A percentile compares a stretch with the other conserved stretches of the same genome.
Conservation (phyloP, 257 asterid genomes). For the Ballota nigra region DNA sequence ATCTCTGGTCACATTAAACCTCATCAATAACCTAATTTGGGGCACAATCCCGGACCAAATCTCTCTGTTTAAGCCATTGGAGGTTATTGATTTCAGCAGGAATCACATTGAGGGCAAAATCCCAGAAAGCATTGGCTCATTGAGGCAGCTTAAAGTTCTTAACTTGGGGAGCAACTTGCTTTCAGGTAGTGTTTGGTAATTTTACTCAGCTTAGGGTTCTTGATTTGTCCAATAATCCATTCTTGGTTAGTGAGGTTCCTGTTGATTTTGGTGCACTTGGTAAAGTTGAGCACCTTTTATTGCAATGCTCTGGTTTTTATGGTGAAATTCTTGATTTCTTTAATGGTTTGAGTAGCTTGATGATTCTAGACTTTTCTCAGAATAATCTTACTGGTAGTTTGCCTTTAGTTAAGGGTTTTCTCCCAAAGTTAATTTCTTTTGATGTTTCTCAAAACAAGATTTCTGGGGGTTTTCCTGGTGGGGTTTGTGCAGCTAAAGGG, state of each 20-base stretch:
- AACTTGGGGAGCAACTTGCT: too few relatives aligned
- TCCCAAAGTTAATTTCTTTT: conserved; percentile 65
- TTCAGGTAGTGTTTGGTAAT: too few relatives aligned
- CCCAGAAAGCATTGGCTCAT: too few relatives aligned
- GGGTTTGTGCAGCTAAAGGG: conserved; percentile 56
- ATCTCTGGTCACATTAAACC: conserved; percentile 52
- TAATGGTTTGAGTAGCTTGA: conserved; percentile 50
- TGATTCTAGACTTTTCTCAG: too few relatives aligned
- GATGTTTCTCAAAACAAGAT: conserved; percentile 80
- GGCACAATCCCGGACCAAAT: conserved; percentile 82
- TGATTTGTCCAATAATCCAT: too few relatives aligned
- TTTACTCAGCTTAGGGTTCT: too few relatives aligned
- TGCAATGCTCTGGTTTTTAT: conserved; percentile 69
- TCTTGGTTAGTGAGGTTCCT: too few relatives aligned
- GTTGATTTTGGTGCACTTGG: too few relatives aligned
- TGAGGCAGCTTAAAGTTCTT: too few relatives aligned
- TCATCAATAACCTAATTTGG: conserved; percentile 78
- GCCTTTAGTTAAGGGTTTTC: conserved; percentile 43
- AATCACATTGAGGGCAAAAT: conserved; percentile 74
- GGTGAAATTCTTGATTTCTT: conserved; percentile 59
- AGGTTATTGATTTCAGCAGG: conserved; percentile 60
- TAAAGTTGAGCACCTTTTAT: conserved; percentile 57
- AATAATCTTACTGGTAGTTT: conserved; percentile 66
- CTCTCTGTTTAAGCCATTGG: conserved; percentile 52
- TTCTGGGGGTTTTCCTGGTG: conserved; percentile 61